Conservation (phyloP, 306 rosid genomes). For the Corylus avellana region DNA sequence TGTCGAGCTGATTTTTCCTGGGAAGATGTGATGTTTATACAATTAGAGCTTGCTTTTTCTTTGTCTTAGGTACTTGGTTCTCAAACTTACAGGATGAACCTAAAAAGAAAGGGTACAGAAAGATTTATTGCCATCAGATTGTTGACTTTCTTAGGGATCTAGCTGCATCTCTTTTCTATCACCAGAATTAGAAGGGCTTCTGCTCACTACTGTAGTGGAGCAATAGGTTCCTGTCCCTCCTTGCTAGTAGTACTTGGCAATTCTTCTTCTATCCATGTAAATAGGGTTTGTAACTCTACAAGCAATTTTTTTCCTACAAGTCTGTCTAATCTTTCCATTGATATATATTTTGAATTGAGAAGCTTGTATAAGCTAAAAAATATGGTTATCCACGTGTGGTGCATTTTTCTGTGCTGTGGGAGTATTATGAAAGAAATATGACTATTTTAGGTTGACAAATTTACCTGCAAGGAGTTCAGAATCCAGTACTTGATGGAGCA, state of each 20-base stretch:
- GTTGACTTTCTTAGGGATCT: not conserved
- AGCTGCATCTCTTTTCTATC: not conserved
- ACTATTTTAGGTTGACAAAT: not conserved
- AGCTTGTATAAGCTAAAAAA: not conserved
- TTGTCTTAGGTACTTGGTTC: not conserved
- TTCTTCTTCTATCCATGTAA: not conserved
- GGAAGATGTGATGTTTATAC: not conserved
- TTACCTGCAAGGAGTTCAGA: constrained; percentile 76
- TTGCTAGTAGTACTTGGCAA: not conserved
- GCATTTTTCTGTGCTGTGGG: not conserved
- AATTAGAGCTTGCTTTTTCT: not conserved
- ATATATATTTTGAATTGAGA: not conserved
- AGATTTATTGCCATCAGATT: not conserved
- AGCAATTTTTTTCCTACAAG: not conserved
- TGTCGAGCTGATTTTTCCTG: constrained; percentile 15
- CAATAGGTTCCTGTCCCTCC: not conserved
- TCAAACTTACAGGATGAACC: not conserved
- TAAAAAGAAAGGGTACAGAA: not conserved
- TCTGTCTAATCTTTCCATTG: not conserved
- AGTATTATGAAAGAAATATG: not conserved
- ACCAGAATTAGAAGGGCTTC: not conserved
- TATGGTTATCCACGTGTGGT: not conserved
- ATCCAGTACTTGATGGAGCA: constrained; percentile 77
- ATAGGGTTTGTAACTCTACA: not conserved
- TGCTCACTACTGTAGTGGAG: not conserved